Conservation (phyloP, 2,329 filamentous ascomycete genomes). For the Purpureocillium takamizusanense region DNA sequence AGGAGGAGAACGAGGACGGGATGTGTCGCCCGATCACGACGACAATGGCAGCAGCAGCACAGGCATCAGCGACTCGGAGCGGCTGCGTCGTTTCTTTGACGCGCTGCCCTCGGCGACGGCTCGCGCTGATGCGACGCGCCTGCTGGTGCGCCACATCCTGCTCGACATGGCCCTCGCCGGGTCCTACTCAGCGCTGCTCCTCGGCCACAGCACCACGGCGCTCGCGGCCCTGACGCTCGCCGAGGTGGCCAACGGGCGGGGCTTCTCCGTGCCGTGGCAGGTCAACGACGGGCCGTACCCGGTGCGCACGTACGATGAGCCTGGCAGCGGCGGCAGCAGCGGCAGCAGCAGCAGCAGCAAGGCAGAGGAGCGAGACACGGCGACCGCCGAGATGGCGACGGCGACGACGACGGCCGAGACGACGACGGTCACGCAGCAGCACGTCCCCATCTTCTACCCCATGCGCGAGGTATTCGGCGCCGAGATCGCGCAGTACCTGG, state of each 20-base stretch:
- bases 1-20: too few species aligned
- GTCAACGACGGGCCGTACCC: slow-evolving; percentile 61
- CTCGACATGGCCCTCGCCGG: slow-evolving; percentile 51
- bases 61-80: slow-evolving; percentile 22
- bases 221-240: slow-evolving; percentile 79
- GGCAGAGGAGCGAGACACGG: too few species aligned
- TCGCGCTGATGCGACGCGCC: slow-evolving; percentile 60
- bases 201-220: slow-evolving; percentile 79
- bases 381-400: too few species aligned
- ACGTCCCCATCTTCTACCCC: slow-evolving; percentile 58
- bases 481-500: slow-evolving; percentile 63
- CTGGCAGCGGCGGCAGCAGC: neutral
- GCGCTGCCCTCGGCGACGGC: slow-evolving; percentile 66
- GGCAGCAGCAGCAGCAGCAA: too few species aligned
- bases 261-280: slow-evolving; percentile 73
- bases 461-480: slow-evolving; percentile 76
- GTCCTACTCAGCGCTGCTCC: slow-evolving; percentile 61
- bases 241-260: slow-evolving; percentile 85
- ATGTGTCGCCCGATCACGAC: too few species aligned
- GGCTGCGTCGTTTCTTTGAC: slow-evolving; percentile 46
- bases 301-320: slow-evolving; percentile 21
- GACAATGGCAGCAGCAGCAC: slow-evolving; percentile 1
- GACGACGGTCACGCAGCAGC: neutral
- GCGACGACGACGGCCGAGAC: neutral
- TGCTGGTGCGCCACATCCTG: slow-evolving; percentile 65